Evolutionary conservation across 441 rosid genomes (phyloP).

Genomic region (Erodium chrysanthum): DNA sequence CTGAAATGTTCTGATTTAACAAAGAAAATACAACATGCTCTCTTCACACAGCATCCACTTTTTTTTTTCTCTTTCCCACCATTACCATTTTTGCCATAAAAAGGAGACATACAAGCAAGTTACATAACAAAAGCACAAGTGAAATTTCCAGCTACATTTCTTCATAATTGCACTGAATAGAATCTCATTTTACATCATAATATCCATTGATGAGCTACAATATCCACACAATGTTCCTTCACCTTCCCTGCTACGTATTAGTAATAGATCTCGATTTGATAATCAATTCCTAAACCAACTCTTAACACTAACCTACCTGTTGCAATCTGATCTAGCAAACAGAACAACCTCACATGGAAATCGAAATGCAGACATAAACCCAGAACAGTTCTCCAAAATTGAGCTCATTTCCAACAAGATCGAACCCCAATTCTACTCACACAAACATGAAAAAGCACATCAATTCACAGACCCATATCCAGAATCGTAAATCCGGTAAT

Average conservation of each 20-base stretch:
- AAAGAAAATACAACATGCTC: too few relatives aligned
- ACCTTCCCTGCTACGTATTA: neutral
- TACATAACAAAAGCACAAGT: neutral
- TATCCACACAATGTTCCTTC: neutral
- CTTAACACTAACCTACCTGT: too few relatives aligned
- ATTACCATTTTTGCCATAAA: neutral
- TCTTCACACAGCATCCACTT: too few relatives aligned
- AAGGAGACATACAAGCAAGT: neutral
- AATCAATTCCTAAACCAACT: neutral
- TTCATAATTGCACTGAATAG: neutral
- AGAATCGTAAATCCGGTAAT: neutral
- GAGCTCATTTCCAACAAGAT: neutral
- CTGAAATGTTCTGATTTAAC: too few relatives aligned
- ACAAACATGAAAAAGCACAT: neutral
- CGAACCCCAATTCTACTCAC: neutral
- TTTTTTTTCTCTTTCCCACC: too few relatives aligned
- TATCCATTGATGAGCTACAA: neutral
- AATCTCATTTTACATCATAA: neutral
- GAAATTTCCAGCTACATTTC: neutral
- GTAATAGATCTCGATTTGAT: neutral
- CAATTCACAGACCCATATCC: neutral
- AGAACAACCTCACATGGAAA: neutral
- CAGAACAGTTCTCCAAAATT: too few relatives aligned
- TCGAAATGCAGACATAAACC: too few relatives aligned
- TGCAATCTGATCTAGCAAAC: too few relatives aligned